phyloP scores from a whole-genome alignment of 2,329 filamentous ascomycete species.

The Phyllosticta citriasiana region DNA sequence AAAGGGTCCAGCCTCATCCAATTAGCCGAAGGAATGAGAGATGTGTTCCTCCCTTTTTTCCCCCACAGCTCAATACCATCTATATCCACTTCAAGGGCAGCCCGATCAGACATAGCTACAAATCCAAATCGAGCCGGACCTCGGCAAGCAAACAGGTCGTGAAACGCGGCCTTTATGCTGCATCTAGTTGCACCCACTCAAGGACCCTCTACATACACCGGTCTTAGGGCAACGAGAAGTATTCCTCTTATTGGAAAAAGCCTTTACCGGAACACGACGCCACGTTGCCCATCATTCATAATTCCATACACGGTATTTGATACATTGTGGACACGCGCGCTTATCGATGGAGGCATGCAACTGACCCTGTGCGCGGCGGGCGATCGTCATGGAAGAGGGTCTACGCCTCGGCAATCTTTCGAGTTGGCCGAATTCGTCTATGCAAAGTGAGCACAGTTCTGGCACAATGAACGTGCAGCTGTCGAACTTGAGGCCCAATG shows the following conservation, averaged over 20 bases:
- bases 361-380: not conserved
- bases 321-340: not conserved
- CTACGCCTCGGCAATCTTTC: not conserved
- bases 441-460: not conserved
- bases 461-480: not conserved
- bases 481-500: not conserved
- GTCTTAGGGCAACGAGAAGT: not conserved
- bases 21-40: not conserved
- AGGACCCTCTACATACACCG: not conserved
- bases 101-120: not conserved
- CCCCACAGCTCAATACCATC: not conserved
- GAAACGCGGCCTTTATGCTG: not conserved
- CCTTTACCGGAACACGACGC: not conserved
- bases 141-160: not conserved
- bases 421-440: not conserved
- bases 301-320: not conserved
- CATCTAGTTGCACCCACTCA: not conserved
- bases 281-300: not conserved
- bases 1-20: not conserved
- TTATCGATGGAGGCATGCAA: not conserved
- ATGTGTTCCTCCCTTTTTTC: not conserved
- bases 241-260: not conserved
- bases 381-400: not conserved
- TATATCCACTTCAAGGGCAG: not conserved
- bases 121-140: not conserved